Conservation (phyloP, 2,329 filamentous ascomycete genomes). For the Fusarium pilosicola region DNA sequence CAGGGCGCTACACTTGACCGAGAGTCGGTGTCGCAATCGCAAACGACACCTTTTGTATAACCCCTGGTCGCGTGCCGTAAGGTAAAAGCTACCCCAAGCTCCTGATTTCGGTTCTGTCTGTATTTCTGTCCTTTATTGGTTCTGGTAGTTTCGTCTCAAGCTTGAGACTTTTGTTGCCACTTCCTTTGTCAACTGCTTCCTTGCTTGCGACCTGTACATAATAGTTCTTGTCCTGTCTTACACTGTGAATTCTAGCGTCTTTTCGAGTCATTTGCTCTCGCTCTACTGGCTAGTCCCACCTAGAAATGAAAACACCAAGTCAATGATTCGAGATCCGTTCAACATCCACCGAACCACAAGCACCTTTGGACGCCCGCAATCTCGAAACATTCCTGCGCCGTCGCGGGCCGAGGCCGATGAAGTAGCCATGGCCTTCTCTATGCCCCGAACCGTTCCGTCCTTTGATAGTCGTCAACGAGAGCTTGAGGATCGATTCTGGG, state of each 20-base stretch:
- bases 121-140: neutral
- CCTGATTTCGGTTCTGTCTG: slow-evolving; percentile 7
- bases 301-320: slow-evolving; percentile 46
- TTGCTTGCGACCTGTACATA: slow-evolving; percentile 24
- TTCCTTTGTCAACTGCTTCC: neutral
- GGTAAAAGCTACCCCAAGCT: slow-evolving; percentile 27
- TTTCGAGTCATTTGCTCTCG: neutral
- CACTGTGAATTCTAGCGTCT: neutral
- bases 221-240: neutral
- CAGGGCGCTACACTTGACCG: slow-evolving; percentile 10
- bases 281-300: slow-evolving; percentile 15
- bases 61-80: slow-evolving; percentile 29
- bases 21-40: slow-evolving; percentile 23
- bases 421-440: slow-evolving; percentile 71
- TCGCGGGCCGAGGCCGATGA: slow-evolving; percentile 61
- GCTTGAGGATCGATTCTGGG: slow-evolving; percentile 75
- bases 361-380: slow-evolving; percentile 60
- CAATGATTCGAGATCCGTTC: slow-evolving; percentile 59
- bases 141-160: neutral
- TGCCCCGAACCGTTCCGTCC: slow-evolving; percentile 76
- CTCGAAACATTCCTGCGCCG: slow-evolving; percentile 57
- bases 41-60: slow-evolving; percentile 17
- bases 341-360: slow-evolving; percentile 53
- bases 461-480: slow-evolving; percentile 72
- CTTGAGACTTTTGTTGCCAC: slow-evolving; percentile 4